Evolutionary conservation across 257 asterid genomes (phyloP).

Genomic region (Cordia subcordata): DNA sequence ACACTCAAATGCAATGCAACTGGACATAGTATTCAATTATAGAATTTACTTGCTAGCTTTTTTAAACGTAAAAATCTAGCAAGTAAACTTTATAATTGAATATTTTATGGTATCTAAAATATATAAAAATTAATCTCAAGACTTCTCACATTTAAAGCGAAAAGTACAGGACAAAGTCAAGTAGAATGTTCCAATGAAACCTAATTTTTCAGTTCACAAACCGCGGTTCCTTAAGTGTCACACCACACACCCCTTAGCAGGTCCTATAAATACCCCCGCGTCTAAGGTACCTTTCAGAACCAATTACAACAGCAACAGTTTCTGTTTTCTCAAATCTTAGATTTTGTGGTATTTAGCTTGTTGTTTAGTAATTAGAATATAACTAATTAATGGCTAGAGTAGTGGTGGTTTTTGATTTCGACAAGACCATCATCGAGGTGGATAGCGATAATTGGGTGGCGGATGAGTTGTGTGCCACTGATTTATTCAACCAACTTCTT

Average conservation of each 20-base stretch:
- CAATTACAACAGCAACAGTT: background rate
- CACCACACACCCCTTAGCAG: background rate
- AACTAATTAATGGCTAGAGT: constrained; percentile 20
- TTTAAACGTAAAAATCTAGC: no score
- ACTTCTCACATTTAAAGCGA: no score
- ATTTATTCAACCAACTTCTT: constrained; percentile 26
- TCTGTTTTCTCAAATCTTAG: background rate
- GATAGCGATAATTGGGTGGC: constrained; percentile 37
- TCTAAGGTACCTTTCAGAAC: no score
- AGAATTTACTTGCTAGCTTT: no score
- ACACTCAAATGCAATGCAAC: no score
- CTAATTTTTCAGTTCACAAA: background rate
- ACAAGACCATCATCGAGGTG: constrained; percentile 31
- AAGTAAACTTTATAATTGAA: no score
- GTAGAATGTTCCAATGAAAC: no score
- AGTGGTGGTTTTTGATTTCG: constrained; percentile 29
- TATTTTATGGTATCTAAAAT: no score
- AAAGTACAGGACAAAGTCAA: no score
- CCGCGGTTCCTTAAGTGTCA: background rate
- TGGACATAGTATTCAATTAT: no score
- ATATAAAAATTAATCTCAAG: no score
- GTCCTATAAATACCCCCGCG: background rate
- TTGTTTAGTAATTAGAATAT: background rate
- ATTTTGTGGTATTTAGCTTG: background rate
- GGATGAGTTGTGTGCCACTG: constrained; percentile 22